Conservation (phyloP, 1,284 basidiomycete genomes). For the Ganoderma multipileum region DNA sequence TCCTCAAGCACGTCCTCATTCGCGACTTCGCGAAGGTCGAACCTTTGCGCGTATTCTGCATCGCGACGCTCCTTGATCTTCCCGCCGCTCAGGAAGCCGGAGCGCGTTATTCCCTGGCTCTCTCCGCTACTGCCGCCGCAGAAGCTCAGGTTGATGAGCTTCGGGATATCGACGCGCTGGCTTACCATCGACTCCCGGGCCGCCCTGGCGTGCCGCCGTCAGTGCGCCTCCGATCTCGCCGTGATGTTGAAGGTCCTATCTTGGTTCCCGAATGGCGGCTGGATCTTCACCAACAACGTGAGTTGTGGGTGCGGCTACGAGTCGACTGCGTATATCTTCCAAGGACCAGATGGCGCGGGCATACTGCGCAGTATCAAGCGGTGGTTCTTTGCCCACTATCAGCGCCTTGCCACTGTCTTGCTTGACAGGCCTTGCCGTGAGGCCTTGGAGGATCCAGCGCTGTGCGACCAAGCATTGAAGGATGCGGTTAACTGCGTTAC, state of each 20-base stretch:
- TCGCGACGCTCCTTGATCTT: constrained; percentile 32
- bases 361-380: background rate
- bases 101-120: background rate
- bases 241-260: background rate
- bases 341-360: background rate
- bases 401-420: constrained; percentile 1
- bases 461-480: constrained; percentile 1
- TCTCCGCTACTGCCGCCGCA: background rate
- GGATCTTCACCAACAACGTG: background rate
- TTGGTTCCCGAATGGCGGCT: background rate
- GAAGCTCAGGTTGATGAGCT: background rate
- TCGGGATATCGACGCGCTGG: background rate
- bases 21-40: constrained; percentile 25
- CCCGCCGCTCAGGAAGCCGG: background rate
- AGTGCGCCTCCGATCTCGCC: background rate
- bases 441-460: background rate
- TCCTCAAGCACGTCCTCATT: constrained; percentile 30
- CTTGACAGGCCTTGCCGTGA: background rate
- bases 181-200: constrained; percentile 3
- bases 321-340: background rate
- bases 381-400: constrained; percentile 2
- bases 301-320: background rate
- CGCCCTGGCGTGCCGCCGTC: background rate
- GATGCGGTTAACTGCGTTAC: background rate
- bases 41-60: constrained; percentile 42